phyloP scores from a whole-genome alignment of 2,329 filamentous ascomycete species.

The Penicillium polonicum region DNA sequence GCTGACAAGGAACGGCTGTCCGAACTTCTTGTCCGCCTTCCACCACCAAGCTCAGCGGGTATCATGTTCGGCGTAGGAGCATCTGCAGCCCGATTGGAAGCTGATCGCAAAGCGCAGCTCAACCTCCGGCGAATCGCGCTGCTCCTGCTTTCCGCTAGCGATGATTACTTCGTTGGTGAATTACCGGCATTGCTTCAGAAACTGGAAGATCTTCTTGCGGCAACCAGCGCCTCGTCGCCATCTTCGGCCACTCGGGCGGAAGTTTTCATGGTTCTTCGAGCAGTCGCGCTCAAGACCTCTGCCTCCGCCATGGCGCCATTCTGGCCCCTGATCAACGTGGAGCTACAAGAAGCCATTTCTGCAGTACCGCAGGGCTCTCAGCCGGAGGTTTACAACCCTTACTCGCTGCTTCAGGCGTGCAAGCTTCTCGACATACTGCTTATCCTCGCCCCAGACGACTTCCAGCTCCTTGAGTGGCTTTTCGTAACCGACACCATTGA shows the following conservation, averaged over 20 bases:
- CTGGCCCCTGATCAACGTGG: constrained; percentile 87
- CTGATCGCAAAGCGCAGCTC: constrained; percentile 87
- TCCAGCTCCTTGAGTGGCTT: constrained; percentile 97
- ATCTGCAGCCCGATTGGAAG: constrained; percentile 87
- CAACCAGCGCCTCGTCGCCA: constrained; percentile 83
- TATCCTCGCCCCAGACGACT: constrained; percentile 85
- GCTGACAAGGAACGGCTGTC: constrained; percentile 84
- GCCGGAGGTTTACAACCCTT: constrained; percentile 74
- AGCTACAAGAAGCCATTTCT: constrained; percentile 76
- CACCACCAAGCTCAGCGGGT: constrained; percentile 83
- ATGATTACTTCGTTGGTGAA: constrained; percentile 78
- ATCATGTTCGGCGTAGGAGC: constrained; percentile 99
- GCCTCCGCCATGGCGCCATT: constrained; percentile 76
- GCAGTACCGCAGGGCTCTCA: constrained; percentile 69
- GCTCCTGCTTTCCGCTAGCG: constrained; percentile 71
- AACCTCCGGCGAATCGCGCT: constrained; percentile 81
- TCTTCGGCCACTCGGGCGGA: constrained; percentile 87
- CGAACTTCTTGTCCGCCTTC: constrained; percentile 75
- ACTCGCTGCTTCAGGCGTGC: constrained; percentile 81
- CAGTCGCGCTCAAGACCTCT: constrained; percentile 75
- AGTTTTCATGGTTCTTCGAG: constrained; percentile 82
- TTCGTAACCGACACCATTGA: constrained; percentile 97
- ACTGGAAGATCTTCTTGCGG: constrained; percentile 78
- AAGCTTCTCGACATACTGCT: constrained; percentile 91
- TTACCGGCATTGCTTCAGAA: constrained; percentile 74